Conservation (phyloP, 176 grass and related monocot species). For the Juncus inflexus region DNA sequence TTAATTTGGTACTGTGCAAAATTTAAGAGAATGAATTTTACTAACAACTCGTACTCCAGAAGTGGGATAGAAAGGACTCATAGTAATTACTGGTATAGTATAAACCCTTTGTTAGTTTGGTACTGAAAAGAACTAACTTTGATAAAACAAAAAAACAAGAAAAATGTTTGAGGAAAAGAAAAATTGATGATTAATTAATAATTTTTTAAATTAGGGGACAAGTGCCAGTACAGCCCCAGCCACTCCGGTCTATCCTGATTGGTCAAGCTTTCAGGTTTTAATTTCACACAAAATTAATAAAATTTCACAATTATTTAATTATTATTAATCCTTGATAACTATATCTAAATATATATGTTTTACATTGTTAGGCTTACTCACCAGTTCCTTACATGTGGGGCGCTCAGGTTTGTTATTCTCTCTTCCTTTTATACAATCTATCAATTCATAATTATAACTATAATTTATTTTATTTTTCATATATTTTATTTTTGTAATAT, state of each 20-base stretch:
- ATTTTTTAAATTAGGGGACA: background rate
- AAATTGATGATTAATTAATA: too few relatives aligned
- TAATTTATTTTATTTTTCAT: background rate
- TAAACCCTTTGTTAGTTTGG: too few relatives aligned
- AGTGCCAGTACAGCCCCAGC: conserved; percentile 19
- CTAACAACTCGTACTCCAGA: too few relatives aligned
- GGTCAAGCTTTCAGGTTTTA: conserved; percentile 42
- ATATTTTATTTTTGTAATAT: conserved; percentile 19
- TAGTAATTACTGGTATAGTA: too few relatives aligned
- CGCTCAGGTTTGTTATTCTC: conserved; percentile 34
- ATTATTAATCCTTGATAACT: background rate
- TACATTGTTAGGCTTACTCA: conserved; percentile 30
- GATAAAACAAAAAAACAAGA: too few relatives aligned
- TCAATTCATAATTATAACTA: background rate
- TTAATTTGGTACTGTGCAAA: background rate
- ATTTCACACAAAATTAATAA: too few relatives aligned
- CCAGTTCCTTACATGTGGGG: conserved; percentile 51
- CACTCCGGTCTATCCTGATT: conserved; percentile 37
- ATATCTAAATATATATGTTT: background rate
- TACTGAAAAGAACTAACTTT: too few relatives aligned
- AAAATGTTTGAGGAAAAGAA: too few relatives aligned
- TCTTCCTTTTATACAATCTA: background rate
- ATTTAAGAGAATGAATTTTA: too few relatives aligned
- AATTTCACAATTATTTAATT: too few relatives aligned
- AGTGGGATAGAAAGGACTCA: too few relatives aligned